Evolutionary conservation across 2,329 filamentous ascomycete species (phyloP), one percentile per base, ranked within the genome.

Genomic region (Remersonia thermophila): DNA sequence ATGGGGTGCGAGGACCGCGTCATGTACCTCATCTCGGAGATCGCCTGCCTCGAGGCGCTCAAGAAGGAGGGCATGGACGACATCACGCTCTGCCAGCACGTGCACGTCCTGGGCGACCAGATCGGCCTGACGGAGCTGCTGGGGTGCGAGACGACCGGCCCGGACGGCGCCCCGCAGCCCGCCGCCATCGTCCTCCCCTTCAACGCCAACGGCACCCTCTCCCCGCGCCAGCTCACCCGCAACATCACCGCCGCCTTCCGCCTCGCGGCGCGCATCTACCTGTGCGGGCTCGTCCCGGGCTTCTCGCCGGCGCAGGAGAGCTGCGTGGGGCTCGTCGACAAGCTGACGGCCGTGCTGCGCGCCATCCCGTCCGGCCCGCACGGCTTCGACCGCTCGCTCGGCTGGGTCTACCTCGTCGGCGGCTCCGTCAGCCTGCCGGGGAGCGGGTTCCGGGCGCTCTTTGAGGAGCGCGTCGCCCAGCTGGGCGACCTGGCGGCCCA

Each of bases 1-100:
- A 96, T 96, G 87, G 91, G 91, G 48, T 96, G 91, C 58, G 89
- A 96, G 46, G 91, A 98, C 61, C 77, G 79, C 15, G 82, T 96
- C 60, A 95, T 98, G 86, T 96, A 94, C 59, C 69, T 96, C 51
- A 93, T 98, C 56, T 93, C 86, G 2, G 91, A 98, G 62, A 94
- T 96, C 51, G 84, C 89, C 37, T 96, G 91, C 59, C 76, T 98
- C 36, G 91, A 96, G 57, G 82, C 83, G 3, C 73, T 95, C 45
- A 93, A 91, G 67, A 64, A 68, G 27, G 76, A 82, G 41, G 83
- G 82, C 49, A 85, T 91, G 64, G 83, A 93, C 48, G 80, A 91
- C 52, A 78, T 91, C 46, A 75, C 77, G 34, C 75, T 96, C 30
- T 95, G 87, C 71, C 74, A 81, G 41, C 89, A 95, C 59, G 85